Percentiles rank a stretch among this genome's conserved stretches.
phyloP scores from a whole-genome alignment of 1,284 basidiomycete species.

The Ustilago sp. region DNA sequence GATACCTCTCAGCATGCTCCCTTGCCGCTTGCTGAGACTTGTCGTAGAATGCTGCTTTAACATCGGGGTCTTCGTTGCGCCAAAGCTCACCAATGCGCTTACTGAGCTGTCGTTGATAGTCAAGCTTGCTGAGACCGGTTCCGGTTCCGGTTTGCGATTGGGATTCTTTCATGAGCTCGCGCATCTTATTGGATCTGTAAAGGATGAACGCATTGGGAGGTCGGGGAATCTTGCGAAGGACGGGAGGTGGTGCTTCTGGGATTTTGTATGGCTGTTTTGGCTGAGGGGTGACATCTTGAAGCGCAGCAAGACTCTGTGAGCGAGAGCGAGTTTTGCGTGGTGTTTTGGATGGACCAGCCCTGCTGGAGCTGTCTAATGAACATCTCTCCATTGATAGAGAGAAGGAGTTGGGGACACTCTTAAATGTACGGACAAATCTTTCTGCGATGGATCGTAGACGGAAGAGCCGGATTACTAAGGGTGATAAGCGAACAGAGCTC shows the following conservation, averaged over 20 bases:
- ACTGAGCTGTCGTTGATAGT: constrained; percentile 43
- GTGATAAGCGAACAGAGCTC: too few species aligned
- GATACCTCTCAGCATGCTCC: constrained; percentile 33
- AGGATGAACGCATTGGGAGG: constrained; percentile 52
- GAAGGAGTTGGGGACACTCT: background rate
- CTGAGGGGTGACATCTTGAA: background rate
- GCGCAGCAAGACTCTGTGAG: constrained; percentile 13
- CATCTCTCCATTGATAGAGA: constrained; percentile 7
- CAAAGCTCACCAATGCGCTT: constrained; percentile 39
- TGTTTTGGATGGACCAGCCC: constrained; percentile 7
- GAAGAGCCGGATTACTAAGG: background rate
- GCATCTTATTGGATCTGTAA: constrained; percentile 39
- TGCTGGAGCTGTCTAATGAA: constrained; percentile 8
- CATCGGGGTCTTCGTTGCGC: constrained; percentile 24
- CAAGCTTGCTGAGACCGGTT: constrained; percentile 32
- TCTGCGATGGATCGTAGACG: background rate
- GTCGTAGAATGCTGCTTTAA: constrained; percentile 34
- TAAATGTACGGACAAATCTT: background rate
- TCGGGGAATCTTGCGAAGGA: constrained; percentile 37
- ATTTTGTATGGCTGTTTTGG: background rate
- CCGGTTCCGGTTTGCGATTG: constrained; percentile 5
- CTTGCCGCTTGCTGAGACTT: constrained; percentile 30
- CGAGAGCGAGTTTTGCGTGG: constrained; percentile 12
- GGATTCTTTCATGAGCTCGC: constrained; percentile 15
- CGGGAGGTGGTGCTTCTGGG: constrained; percentile 4